These are phyloP conservation scores for Oxyria digyna DNA, from an alignment of 148 eudicot genomes.

Conservation along the genomic window DNA sequence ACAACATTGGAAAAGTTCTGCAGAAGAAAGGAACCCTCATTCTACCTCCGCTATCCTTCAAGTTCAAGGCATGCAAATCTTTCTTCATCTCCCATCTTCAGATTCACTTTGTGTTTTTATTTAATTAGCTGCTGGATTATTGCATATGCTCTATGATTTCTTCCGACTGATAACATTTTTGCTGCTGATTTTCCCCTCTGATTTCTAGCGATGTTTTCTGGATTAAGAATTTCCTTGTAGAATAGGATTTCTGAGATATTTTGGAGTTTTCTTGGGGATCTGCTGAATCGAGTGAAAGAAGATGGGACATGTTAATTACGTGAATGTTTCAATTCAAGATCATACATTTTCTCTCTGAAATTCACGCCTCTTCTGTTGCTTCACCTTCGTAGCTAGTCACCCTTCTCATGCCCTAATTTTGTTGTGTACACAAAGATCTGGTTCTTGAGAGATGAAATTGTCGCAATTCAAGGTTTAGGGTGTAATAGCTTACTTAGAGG, in stretches of 20 bases:
- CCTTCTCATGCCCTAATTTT: too few relatives aligned
- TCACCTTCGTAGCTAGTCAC: background rate
- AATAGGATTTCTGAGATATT: background rate
- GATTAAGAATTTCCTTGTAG: background rate
- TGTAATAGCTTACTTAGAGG: background rate
- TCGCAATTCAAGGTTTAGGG: background rate
- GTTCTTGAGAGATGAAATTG: background rate
- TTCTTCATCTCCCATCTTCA: background rate
- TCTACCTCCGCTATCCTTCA: constrained; percentile 36
- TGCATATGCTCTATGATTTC: background rate
- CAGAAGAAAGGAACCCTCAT: constrained; percentile 41
- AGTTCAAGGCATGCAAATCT: constrained; percentile 21
- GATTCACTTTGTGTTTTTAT: background rate
- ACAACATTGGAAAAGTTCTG: constrained; percentile 34
- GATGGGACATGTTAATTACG: background rate
- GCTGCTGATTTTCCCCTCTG: background rate
- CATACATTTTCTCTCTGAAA: background rate
- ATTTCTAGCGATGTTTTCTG: background rate
- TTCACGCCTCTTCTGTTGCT: background rate
- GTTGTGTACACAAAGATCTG: too few relatives aligned
- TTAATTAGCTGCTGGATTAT: background rate
- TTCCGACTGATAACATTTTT: too few relatives aligned
- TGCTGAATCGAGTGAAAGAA: background rate
- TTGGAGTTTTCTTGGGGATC: background rate
- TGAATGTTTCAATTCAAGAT: background rate